phyloP scores from a whole-genome alignment of 2,329 filamentous ascomycete species.

The Xylaria sp. region DNA sequence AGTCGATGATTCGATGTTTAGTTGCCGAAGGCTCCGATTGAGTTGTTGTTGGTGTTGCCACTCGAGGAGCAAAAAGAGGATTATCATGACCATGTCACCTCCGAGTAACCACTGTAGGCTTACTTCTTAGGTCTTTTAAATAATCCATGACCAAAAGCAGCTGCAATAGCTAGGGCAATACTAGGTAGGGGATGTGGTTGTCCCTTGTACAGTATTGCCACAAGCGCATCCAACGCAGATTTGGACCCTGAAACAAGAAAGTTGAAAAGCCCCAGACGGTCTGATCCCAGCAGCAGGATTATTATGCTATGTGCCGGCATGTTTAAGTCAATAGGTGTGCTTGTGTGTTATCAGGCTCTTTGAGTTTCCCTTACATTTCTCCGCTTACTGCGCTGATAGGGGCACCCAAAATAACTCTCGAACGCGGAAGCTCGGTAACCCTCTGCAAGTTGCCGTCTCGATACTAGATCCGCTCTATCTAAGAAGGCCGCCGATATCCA shows the following conservation, averaged over 20 bases:
- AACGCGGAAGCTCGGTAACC: slow-evolving; percentile 36
- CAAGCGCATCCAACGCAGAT: slow-evolving; percentile 35
- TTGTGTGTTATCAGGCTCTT: slow-evolving; percentile 32
- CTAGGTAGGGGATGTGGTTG: slow-evolving; percentile 27
- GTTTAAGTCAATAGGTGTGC: slow-evolving; percentile 34
- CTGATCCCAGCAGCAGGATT: slow-evolving; percentile 36
- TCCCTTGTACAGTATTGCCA: slow-evolving; percentile 20
- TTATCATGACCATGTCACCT: slow-evolving; percentile 30
- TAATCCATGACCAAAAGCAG: slow-evolving; percentile 35
- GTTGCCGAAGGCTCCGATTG: slow-evolving; percentile 21
- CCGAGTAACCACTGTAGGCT: slow-evolving; percentile 27
- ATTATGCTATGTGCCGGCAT: slow-evolving; percentile 40
- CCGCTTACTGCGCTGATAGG: slow-evolving; percentile 38
- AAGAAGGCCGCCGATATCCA: slow-evolving; percentile 32
- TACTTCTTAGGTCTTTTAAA: slow-evolving; percentile 37
- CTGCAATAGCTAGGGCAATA: slow-evolving; percentile 20
- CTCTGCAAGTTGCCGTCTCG: slow-evolving; percentile 37
- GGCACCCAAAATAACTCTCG: slow-evolving; percentile 39
- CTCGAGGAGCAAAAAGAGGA: slow-evolving; percentile 26
- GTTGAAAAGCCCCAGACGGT: slow-evolving; percentile 36
- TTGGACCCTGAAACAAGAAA: slow-evolving; percentile 39
- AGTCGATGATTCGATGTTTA: slow-evolving; percentile 15
- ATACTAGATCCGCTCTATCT: slow-evolving; percentile 38
- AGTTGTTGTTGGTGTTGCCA: slow-evolving; percentile 28
- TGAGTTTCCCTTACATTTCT: slow-evolving; percentile 15